Base-by-base conservation (phyloP, 129 eudicot species). In the Scalesia atractyloides region DNA sequence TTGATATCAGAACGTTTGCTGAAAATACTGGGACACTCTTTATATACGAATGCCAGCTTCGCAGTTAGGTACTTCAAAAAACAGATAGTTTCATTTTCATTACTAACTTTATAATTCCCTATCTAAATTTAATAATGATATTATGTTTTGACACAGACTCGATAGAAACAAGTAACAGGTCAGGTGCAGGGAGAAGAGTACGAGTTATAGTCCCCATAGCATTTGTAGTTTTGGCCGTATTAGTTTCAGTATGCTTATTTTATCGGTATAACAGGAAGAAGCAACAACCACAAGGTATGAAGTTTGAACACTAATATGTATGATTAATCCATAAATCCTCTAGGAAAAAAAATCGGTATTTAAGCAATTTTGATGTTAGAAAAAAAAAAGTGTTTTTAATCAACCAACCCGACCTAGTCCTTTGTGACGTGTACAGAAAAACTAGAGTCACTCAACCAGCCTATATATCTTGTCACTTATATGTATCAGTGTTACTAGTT, bases 21-120 rank as follows among this genome's bases (percentile, higher is more conserved):
- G 70, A 74, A 56, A 50, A 50, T n/a, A n/a, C 9, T 80, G 79
- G 13, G 71, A 66, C 34, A 69, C 70, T 44, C 57, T 80, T 52
- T 73, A 58, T 6, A 30, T 80, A 7, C 26, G 79, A 41, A 8
- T 75, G 69, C 20, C 76, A n/a, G 49, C 71, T 34, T 68, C 76
- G 16, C 83, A 83, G 58, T 14, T 73, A 78, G 82, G 95, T 85
- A 79, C 34, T 44, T 59, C 4, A 63, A 15, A n/a, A 7, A n/a
- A 41, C 46, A 41, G 9, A 2, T 8, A 9, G 9, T 41, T 7
- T 41, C 2, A 49, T 11, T 49, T 49, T 49, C 16, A 15, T 46
- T 11, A 13, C 3, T 20, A 22, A 11, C 9, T 13, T 44, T 18
- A 17, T 20, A n/a, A 20, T 44, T 66, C 22, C 5, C 1, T 15